Base-by-base conservation (phyloP, 2,329 filamentous ascomycete species). In the Teratosphaeria zuluensis region DNA sequence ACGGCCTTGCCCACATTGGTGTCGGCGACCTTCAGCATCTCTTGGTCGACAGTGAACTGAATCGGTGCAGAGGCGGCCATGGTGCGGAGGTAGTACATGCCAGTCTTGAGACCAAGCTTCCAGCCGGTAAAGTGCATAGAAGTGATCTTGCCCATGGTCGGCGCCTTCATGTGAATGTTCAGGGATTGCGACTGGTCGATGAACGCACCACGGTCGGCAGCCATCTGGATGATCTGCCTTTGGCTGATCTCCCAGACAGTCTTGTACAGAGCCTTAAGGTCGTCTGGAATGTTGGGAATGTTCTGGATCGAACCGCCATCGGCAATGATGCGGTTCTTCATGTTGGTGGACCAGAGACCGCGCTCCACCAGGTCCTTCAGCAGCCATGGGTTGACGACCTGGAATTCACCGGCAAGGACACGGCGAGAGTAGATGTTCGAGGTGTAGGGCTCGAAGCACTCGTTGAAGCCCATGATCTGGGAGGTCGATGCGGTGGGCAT, bases 281-380 rank as follows among this genome's bases (percentile, higher is more conserved):
- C 94, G 33, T 88, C 84, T 14, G 94, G 92, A 63, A 99, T 96
- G 77, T 95, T 97, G 72, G 92, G 89, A 63, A 99, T 92, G 76
- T 94, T 92, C 76, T 97, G 94, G 58, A 99, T 88, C 21, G 92
- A 97, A 65, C 94, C 94, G 66, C 90, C 90, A 63, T 96, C 92
- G 59, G 94, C 88, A 70, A 99, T 99, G 81, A 99, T 99, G 69
- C 94, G 91, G 82, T 99, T 99, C 87, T 99, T 99, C 94, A 99
- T 99, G 79, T 91, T 90, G 77, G 99, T 92, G 54, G 92, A 96
- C 94, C 94, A 99, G 52, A 99, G 82, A 62, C 94, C 94, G 80
- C 96, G 89, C 72, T 99, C 94, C 66, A 99, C 94, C 32, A 99
- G 85, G 70, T 99, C 94, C 82, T 96, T 96, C 62, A 99, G 85